Base-by-base conservation (phyloP, 2,329 filamentous ascomycete species). In the Polychaeton citri region DNA sequence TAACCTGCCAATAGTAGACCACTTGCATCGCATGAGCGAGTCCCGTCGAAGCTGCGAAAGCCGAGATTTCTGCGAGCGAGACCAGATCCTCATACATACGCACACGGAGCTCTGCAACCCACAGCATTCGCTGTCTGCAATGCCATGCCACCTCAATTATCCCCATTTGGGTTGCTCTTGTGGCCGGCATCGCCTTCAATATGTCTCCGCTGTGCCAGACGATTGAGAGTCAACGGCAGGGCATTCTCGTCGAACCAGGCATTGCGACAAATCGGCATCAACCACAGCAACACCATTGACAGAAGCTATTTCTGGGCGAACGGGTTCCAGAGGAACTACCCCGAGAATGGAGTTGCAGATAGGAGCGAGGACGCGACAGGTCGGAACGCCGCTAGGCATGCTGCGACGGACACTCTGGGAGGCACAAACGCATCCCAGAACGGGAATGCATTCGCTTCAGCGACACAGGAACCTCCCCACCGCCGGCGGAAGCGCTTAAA, bases 241-340 rank as follows among this genome's bases (percentile, higher is more conserved):
- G 12, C 24, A 15, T 28, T 12, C 24, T 15, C 24, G 15, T 28
- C 24, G 15, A 28, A 28, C 12, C 15, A 10, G 15, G 24, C 24
- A 28, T 28, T 28, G 24, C 24, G 24, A 28, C 3, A 28, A 15
- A 28, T 28, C 24, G 15, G 24, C 24, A 28, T 10, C 24, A 15
- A 12, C 7, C 3, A 10, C 12, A 28, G 24, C 24, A 4, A 28
- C 24, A 28, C 24, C 12, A 12, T 57, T 10, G 51, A 53, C 30
- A 45, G 43, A 36, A 49, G 38, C 21, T 58, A 57, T 39, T 57
- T 58, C 44, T 54, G 51, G 49, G 51, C 52, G 26, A 57, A 58
- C 47, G 50, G 49, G 19, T 50, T 49, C 24, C 39, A 38, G 12
- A 32, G 36, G 30, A 34, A 32, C 24, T 36, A 38, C 35, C 17